Base-by-base conservation (phyloP, 768 basidiomycete species). In the Boletus reticulatus region DNA sequence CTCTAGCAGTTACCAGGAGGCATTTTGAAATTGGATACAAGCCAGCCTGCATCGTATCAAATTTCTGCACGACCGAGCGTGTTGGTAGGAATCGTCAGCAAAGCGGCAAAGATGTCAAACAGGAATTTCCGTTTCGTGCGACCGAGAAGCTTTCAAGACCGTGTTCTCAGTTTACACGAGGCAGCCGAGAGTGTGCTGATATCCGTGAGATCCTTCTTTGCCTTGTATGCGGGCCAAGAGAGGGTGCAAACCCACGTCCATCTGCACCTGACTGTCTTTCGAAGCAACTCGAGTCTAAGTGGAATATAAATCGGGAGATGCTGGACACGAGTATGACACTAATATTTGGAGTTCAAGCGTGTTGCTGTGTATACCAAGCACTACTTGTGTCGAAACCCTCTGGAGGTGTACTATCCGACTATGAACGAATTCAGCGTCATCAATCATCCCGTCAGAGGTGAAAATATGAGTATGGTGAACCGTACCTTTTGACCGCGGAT, bases 401-500 rank as follows among this genome's bases (percentile, higher is more conserved):
- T 1, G 90, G 89, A 43, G 92, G 84, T 45, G 76, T 68, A 20
- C 87, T 80, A 59, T 89, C 79, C 20, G 84, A 79, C 92, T 94
- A 24, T 9, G 43, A 39, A 43, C 16, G 49, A 19, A 12, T 43
- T 29, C 19, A 48, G 51, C 36, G 41, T 43, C 34, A 44, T 43
- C 17, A n/a, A 39, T 19, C 16, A 37, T 13, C 13, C 36, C 16
- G 0, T 37, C 36, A 17, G 34, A 14, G 34, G 36, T 37, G 11
- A 39, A 22, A 12, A 42, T 41, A 14, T 14, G 13, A 22, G 3
- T 22, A 22, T 22, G 12, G 9, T 13, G 13, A 10, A 29, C 45
- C 92, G 65, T 70, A 95, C 95, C 69, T 80, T 80, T 71, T 98
- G 96, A 51, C 93, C 93, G 61, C 96, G 83, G 64, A 75, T 65